Percentiles rank a stretch among this genome's conserved stretches.
These are phyloP conservation scores for Rosa chinensis DNA, from an alignment of 306 rosid genomes.

Conservation along the genomic window DNA sequence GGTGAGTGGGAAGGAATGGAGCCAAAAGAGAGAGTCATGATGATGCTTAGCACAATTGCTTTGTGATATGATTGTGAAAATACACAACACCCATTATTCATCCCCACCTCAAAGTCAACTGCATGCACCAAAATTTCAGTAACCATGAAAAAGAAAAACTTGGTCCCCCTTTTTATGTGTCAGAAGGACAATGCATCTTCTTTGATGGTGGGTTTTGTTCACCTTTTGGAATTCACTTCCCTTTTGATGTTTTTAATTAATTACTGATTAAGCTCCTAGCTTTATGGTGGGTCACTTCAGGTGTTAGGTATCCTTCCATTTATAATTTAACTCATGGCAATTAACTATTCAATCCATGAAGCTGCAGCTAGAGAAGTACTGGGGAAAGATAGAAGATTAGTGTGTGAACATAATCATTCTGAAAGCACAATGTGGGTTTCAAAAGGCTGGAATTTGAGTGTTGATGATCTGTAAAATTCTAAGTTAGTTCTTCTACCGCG, in stretches of 20 bases:
- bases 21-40: slow-evolving; percentile 40
- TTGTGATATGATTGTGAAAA: slow-evolving; percentile 24
- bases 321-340: slow-evolving; percentile 9
- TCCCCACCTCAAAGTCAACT: slow-evolving; percentile 39
- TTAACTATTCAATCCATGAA: background rate
- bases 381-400: background rate
- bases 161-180: slow-evolving; percentile 21
- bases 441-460: background rate
- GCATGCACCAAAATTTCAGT: slow-evolving; percentile 20
- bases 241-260: background rate
- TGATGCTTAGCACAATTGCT: slow-evolving; percentile 26
- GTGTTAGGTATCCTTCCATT: slow-evolving; percentile 46
- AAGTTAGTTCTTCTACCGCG: background rate
- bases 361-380: slow-evolving; percentile 1
- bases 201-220: slow-evolving; percentile 30
- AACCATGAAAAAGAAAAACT: background rate
- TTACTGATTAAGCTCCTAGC: slow-evolving; percentile 1
- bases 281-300: slow-evolving; percentile 27
- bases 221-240: slow-evolving; percentile 30
- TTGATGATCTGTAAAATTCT: background rate
- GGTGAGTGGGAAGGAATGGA: slow-evolving; percentile 34
- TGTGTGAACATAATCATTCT: slow-evolving; percentile 8
- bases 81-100: slow-evolving; percentile 14
- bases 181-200: slow-evolving; percentile 21
- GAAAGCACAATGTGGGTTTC: background rate